Evolutionary conservation across 768 basidiomycete genomes (phyloP).

Genomic region (Pleurotus sapidus): DNA sequence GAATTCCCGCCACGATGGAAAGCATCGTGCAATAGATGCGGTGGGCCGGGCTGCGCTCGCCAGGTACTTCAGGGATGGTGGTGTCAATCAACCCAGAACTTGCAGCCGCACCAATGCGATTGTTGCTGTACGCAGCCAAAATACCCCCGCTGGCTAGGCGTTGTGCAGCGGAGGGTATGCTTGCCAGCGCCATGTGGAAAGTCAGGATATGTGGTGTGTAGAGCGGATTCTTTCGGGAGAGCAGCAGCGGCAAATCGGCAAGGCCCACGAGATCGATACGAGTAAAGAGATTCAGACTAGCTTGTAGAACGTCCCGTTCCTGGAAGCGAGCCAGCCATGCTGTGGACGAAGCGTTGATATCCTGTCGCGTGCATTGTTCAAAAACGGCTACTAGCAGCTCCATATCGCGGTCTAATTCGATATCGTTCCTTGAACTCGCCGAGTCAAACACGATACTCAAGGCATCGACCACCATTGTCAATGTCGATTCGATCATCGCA

Average conservation of each 20-base stretch:
- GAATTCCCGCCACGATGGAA: conserved; percentile 70
- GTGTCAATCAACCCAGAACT: conserved; percentile 73
- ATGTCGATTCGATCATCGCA: conserved; percentile 56
- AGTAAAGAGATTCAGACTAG: conserved; percentile 71
- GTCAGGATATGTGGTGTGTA: conserved; percentile 78
- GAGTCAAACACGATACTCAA: conserved; percentile 62
- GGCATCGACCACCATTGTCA: conserved; percentile 67
- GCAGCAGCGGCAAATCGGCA: conserved; percentile 61
- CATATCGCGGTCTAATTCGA: conserved; percentile 78
- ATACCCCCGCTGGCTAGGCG: conserved; percentile 82
- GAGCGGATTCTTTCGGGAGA: conserved; percentile 60
- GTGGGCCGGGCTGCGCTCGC: conserved; percentile 78
- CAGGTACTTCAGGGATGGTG: conserved; percentile 63
- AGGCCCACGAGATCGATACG: conserved; percentile 68
- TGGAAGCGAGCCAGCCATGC: conserved; percentile 81
- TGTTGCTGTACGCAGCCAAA: conserved; percentile 80
- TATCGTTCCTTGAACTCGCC: conserved; percentile 51
- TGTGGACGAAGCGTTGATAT: conserved; percentile 65
- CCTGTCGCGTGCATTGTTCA: conserved; percentile 69
- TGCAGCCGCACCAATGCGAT: conserved; percentile 72
- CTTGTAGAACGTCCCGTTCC: conserved; percentile 74
- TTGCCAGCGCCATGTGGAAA: conserved; percentile 85
- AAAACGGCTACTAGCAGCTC: conserved; percentile 81
- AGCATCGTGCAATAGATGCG: conserved; percentile 83
- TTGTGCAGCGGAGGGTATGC: conserved; percentile 76